Conservation (phyloP, 2,329 filamentous ascomycete species). For the Colletotrichum sp. region DNA sequence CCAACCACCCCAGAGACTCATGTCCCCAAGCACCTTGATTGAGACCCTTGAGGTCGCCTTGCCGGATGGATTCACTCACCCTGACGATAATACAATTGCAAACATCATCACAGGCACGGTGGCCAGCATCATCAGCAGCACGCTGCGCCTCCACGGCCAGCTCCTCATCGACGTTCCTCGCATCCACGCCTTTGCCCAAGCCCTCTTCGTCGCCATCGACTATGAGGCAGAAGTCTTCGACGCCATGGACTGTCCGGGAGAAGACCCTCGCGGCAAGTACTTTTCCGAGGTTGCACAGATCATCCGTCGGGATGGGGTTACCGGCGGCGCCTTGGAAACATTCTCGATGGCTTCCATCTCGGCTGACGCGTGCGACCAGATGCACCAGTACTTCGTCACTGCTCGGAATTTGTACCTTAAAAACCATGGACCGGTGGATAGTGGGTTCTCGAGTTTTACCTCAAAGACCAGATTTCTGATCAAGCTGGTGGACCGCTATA, state of each 20-base stretch:
- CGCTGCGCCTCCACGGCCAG: not conserved
- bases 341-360: not conserved
- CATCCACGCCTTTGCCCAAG: not conserved
- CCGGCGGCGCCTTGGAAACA: not conserved
- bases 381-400: not conserved
- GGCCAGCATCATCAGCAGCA: not conserved
- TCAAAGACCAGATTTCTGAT: not conserved
- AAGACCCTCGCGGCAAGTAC: not conserved
- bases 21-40: not conserved
- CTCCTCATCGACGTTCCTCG: not conserved
- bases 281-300: not conserved
- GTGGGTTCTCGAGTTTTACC: accelerated
- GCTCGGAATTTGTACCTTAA: not conserved
- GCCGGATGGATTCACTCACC: not conserved
- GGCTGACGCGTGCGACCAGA: accelerated
- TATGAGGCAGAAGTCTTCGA: accelerated
- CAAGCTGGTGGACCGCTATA: not conserved
- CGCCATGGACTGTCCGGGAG: not conserved
- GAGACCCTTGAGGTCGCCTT: not conserved
- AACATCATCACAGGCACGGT: not conserved
- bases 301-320: not conserved
- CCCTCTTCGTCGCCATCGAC: not conserved
- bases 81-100: not conserved
- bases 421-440: not conserved
- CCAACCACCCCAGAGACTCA: not conserved